Evolutionary conservation across 1,139 yeast species (phyloP).

Genomic region (Eremothecium sinecaudum): DNA sequence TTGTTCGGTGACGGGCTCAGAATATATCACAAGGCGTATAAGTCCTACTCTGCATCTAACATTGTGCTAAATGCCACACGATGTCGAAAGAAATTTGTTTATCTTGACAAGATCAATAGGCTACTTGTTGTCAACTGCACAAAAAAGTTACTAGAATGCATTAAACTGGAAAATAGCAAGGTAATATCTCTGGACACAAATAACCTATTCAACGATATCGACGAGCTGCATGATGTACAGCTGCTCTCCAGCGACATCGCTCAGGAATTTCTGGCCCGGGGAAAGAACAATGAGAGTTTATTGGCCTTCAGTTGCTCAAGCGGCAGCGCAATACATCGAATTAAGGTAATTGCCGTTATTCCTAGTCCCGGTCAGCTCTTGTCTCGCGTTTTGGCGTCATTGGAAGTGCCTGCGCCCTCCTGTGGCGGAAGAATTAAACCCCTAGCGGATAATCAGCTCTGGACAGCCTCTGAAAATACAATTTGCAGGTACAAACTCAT

Average conservation of each 20-base stretch:
- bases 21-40: slow-evolving; percentile 15
- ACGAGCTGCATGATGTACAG: slow-evolving; percentile 1
- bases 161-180: slow-evolving; percentile 24
- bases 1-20: slow-evolving; percentile 19
- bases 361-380: slow-evolving; percentile 1
- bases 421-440: not conserved
- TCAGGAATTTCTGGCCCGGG: not conserved
- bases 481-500: not conserved
- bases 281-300: not conserved
- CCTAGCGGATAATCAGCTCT: not conserved
- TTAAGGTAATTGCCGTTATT: not conserved
- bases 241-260: not conserved
- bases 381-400: not conserved
- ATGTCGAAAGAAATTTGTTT: slow-evolving; percentile 19
- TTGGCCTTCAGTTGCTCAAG: not conserved
- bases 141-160: slow-evolving; percentile 21
- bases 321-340: not conserved
- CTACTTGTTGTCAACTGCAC: slow-evolving; percentile 20
- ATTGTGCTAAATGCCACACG: slow-evolving; percentile 22
- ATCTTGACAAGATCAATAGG: slow-evolving; percentile 20
- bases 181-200: not conserved
- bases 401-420: not conserved
- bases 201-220: not conserved
- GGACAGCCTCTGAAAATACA: not conserved
- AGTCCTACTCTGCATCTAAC: slow-evolving; percentile 18